phyloP scores from a whole-genome alignment of 495 filamentous ascomycete species.

The Daldinia bambusicola region DNA sequence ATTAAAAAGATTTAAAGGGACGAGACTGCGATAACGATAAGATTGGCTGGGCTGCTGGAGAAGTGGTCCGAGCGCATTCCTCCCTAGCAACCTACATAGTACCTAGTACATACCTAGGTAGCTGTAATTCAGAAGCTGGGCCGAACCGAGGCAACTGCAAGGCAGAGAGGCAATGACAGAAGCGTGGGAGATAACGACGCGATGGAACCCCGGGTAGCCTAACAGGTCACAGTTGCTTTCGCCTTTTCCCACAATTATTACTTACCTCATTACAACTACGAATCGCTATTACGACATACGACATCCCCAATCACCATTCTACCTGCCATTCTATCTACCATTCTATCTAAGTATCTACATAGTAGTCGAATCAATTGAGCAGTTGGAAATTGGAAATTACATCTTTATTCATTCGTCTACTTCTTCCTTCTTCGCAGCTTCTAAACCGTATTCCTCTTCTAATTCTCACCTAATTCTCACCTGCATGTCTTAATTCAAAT shows the following conservation, averaged over 20 bases:
- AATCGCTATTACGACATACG: neutral
- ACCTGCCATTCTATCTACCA: neutral
- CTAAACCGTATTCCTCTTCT: constrained; percentile 9
- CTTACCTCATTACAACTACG: neutral
- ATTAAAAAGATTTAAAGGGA: too few relatives aligned
- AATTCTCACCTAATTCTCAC: too few relatives aligned
- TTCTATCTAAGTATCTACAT: neutral
- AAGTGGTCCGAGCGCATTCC: neutral
- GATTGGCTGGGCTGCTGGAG: neutral
- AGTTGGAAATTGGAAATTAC: constrained; percentile 6
- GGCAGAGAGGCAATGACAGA: neutral
- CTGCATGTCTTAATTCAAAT: constrained; percentile 14
- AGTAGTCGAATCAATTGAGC: constrained; percentile 8
- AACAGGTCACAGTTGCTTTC: neutral
- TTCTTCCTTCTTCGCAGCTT: constrained; percentile 5
- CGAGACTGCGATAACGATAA: too few relatives aligned
- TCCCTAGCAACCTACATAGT: too few relatives aligned
- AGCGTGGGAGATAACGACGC: constrained; percentile 26
- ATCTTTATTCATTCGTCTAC: constrained; percentile 8
- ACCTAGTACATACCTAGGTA: too few relatives aligned
- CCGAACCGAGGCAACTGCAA: constrained; percentile 27
- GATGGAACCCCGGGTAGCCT: constrained; percentile 2
- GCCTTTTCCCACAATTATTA: constrained; percentile 11
- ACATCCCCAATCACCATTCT: neutral
- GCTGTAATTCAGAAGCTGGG: constrained; percentile 7